phyloP scores from a whole-genome alignment of 164 flowering plant species.

The Vitis cinerea region DNA sequence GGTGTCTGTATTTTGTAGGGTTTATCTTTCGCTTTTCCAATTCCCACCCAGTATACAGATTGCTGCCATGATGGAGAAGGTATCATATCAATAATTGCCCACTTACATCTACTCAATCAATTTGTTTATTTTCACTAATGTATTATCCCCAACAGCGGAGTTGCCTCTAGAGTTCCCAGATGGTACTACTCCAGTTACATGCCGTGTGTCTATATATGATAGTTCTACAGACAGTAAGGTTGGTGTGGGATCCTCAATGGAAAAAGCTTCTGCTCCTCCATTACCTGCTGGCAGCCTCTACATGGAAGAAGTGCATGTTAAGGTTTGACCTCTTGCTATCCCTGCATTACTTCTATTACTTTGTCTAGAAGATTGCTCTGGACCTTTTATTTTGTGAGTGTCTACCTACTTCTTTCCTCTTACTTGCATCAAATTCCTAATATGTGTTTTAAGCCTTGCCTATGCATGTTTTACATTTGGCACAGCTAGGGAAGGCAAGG shows the following conservation, averaged over 20 bases:
- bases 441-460: background rate
- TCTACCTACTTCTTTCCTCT: background rate
- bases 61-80: constrained; percentile 90
- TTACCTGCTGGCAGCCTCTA: constrained; percentile 76
- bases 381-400: background rate
- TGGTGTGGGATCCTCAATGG: constrained; percentile 84
- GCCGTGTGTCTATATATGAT: constrained; percentile 91
- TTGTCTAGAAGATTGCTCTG: background rate
- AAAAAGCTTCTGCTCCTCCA: constrained; percentile 81
- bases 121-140: constrained; percentile 12
- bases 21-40: constrained; percentile 91
- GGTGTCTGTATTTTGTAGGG: constrained; percentile 51
- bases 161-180: constrained; percentile 96
- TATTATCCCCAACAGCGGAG: constrained; percentile 51
- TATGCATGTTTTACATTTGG: too few species aligned
- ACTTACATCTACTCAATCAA: constrained; percentile 1
- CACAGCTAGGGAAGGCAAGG: too few species aligned
- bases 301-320: constrained; percentile 90
- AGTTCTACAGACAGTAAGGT: constrained; percentile 77
- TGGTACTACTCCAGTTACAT: constrained; percentile 98
- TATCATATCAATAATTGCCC: constrained; percentile 15
- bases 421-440: background rate
- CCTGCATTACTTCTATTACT: background rate
- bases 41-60: constrained; percentile 80
- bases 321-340: constrained; percentile 43